Base-by-base conservation (phyloP, 768 basidiomycete species). In the Auricularia auricula-judae region DNA sequence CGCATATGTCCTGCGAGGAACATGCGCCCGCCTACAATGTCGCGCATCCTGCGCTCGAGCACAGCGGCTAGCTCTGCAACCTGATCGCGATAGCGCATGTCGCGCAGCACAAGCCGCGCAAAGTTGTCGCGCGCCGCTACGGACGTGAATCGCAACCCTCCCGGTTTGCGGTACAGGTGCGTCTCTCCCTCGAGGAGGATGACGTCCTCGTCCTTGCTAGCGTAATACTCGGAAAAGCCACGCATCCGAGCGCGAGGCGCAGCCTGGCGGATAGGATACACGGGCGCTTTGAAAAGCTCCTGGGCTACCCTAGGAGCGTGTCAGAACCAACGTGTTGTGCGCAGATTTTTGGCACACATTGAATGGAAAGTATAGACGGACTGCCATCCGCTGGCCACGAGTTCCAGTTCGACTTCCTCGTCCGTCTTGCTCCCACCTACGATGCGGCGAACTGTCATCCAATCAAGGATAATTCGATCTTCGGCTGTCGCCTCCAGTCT, bases 1-100 rank as follows among this genome's bases (percentile, higher is more conserved):
- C 66, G 66, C 63, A 66, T 66, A 47, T 66, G 66, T 8, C 59
- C 63, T 3, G 66, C 56, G 63, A 66, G 42, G 58, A 63, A 66
- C 35, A 59, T 47, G 21, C 63, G 56, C 4, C 63, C 63, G 1
- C 51, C 44, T 39, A 61, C 61, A 23, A 29, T 53, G 10, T 61
- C 44, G n/a, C 47, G 36, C 66, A 66, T 64, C n/a, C 66, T 36
- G 29, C 33, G 7, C 29, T 59, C 63, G n/a, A 64, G 21, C 14
- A 43, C 35, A 12, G 42, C 60, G 35, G 66, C 66, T 4, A 66
- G 59, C 10, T 44, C 63, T 8, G 53, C 21, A 18, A 66, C 60
- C n/a, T 35, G 21, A 7, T n/a, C 18, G 21, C 58, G 63, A 34
- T 60, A 63, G 3, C n/a, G 18, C 59, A 66, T 64, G 34, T 64